Conservation (phyloP, 2,329 filamentous ascomycete species). For the Microdochium bolleyi region DNA sequence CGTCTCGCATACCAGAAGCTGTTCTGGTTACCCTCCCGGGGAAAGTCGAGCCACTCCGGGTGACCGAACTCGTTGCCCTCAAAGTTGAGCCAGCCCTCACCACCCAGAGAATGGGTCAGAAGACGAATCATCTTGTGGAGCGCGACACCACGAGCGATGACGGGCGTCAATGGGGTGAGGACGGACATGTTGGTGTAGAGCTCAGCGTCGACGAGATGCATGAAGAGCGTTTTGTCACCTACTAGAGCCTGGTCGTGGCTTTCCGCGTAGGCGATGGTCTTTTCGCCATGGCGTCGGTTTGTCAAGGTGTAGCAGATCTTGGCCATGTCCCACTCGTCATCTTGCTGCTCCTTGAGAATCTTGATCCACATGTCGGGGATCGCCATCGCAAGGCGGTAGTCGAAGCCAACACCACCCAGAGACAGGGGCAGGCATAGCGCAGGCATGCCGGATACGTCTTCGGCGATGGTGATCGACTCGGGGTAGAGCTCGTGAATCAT, state of each 20-base stretch:
- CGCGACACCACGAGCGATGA: constrained; percentile 84
- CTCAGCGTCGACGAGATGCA: constrained; percentile 96
- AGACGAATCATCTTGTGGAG: constrained; percentile 98
- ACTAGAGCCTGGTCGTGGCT: constrained; percentile 98
- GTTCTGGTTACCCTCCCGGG: constrained; percentile 84
- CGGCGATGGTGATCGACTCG: constrained; percentile 81
- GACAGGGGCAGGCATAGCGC: constrained; percentile 83
- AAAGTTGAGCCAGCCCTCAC: constrained; percentile 97
- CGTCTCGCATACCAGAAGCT: constrained; percentile 92
- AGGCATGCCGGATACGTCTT: constrained; percentile 98
- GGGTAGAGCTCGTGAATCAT: constrained; percentile 90
- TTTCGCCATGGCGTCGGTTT: constrained; percentile 90
- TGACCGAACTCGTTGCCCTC: constrained; percentile 99
- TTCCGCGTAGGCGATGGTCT: constrained; percentile 96
- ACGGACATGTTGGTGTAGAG: constrained; percentile 97
- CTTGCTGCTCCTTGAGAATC: constrained; percentile 86
- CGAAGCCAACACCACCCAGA: constrained; percentile 88
- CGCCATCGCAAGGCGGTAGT: constrained; percentile 96
- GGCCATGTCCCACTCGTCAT: constrained; percentile 86
- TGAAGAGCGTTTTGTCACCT: constrained; percentile 92
- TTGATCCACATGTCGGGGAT: constrained; percentile 99
- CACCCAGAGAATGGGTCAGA: constrained; percentile 82
- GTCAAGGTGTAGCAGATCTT: constrained; percentile 80
- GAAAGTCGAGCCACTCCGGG: constrained; percentile 98
- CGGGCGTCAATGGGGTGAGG: constrained; percentile 72